Percentiles rank a stretch among this genome's conserved stretches.
phyloP scores from a whole-genome alignment of 768 basidiomycete species.

The Tricholomella constricta region DNA sequence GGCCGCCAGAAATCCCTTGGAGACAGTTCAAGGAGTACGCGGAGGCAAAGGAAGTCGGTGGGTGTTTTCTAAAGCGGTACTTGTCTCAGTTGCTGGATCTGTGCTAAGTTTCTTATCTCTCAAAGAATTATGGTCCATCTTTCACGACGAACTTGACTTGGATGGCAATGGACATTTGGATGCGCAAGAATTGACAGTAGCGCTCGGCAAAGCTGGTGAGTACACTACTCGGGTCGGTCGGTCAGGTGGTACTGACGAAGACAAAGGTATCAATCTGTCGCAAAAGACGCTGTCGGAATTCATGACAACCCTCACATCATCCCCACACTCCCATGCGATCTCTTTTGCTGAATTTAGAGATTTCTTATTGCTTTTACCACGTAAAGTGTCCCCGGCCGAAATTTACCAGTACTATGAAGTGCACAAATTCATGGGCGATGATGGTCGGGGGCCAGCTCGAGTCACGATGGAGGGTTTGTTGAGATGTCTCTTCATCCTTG shows the following conservation, averaged over 20 bases:
- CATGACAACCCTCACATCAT: conserved; percentile 74
- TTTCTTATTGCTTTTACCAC: conserved; percentile 84
- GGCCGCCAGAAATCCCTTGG: conserved; percentile 59
- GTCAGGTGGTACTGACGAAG: conserved; percentile 13
- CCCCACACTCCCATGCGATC: conserved; percentile 66
- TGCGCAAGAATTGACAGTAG: conserved; percentile 41
- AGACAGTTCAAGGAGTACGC: conserved; percentile 75
- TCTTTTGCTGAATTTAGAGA: conserved; percentile 87
- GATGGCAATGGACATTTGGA: conserved; percentile 88
- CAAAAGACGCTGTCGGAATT: conserved; percentile 77
- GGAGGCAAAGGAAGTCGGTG: conserved; percentile 79
- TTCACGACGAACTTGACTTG: conserved; percentile 87
- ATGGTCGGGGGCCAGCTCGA: conserved; percentile 75
- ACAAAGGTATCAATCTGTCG: conserved; percentile 70
- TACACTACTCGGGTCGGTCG: conserved; percentile 20
- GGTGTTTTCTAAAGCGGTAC: conserved; percentile 26
- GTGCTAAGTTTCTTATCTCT: conserved; percentile 14
- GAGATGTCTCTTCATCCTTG: conserved; percentile 1
- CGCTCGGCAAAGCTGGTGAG: conserved; percentile 71
- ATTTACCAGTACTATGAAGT: conserved; percentile 85
- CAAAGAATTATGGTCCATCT: conserved; percentile 87
- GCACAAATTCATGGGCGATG: conserved; percentile 65
- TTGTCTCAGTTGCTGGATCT: conserved; percentile 8
- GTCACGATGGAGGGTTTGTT: conserved; percentile 86
- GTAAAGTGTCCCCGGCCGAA: conserved; percentile 77